These are phyloP conservation scores for Platanthera guangdongensis DNA, from an alignment of 106 monocot species.

Conservation along the genomic window DNA sequence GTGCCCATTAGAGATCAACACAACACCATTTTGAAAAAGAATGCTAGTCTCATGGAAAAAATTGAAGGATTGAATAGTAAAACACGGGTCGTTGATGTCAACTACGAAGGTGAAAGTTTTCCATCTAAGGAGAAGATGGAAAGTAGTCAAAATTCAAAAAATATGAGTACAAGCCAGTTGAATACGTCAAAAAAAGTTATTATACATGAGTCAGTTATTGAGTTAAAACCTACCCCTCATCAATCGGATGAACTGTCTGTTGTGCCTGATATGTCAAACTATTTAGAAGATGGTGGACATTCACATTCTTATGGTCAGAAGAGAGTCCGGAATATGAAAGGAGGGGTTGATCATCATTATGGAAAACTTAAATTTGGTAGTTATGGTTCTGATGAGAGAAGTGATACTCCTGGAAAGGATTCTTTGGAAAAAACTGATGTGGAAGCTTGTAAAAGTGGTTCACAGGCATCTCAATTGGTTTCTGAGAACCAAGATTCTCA, in stretches of 20 bases:
- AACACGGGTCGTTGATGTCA: slow-evolving; percentile 39
- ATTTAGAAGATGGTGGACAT: slow-evolving; percentile 16
- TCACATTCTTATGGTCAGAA: slow-evolving; percentile 18
- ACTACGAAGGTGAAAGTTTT: slow-evolving; percentile 10
- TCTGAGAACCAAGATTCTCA: slow-evolving; percentile 18
- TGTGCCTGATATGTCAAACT: slow-evolving; percentile 5
- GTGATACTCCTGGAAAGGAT: slow-evolving; percentile 24
- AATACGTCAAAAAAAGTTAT: slow-evolving; percentile 9
- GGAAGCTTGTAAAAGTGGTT: neutral
- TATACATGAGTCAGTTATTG: neutral
- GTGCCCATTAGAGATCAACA: slow-evolving; percentile 11
- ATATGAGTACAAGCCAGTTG: neutral
- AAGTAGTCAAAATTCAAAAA: slow-evolving; percentile 13
- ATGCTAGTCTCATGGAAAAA: slow-evolving; percentile 51
- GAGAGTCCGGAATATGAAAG: slow-evolving; percentile 10
- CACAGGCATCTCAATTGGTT: slow-evolving; percentile 19
- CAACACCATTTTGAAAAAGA: slow-evolving; percentile 37
- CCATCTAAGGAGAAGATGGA: slow-evolving; percentile 20
- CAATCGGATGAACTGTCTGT: slow-evolving; percentile 12
- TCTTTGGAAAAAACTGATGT: slow-evolving; percentile 4
- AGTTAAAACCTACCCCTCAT: slow-evolving; percentile 5
- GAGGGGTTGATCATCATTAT: slow-evolving; percentile 17
- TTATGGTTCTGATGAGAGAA: slow-evolving; percentile 24
- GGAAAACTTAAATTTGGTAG: slow-evolving; percentile 20
- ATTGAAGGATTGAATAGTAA: slow-evolving; percentile 51